A percentile compares a stretch with the other conserved stretches of the same genome.
Evolutionary conservation across 208 protist species (phyloP).

Genomic region (Wallacemonas sp.): DNA sequence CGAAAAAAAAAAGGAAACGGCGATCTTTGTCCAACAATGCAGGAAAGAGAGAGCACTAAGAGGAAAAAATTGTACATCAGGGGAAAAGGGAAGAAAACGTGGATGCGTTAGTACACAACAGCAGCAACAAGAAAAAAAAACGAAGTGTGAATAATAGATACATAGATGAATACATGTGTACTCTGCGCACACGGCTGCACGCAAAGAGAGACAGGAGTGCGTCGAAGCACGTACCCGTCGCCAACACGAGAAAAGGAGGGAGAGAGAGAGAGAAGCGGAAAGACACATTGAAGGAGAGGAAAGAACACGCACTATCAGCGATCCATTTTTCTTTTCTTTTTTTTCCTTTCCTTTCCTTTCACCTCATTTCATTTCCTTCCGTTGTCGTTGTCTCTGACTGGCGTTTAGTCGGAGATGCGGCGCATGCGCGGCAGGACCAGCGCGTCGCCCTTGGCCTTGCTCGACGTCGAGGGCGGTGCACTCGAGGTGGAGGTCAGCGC

Average conservation of each 20-base stretch:
- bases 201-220: too few species aligned
- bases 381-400: too few species aligned
- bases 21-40: too few species aligned
- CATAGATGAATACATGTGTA: too few species aligned
- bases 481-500: background rate
- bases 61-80: background rate
- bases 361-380: too few species aligned
- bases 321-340: background rate
- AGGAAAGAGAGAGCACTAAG: conserved; percentile 3
- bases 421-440: conserved; percentile 10
- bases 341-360: background rate
- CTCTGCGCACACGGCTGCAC: too few species aligned
- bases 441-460: background rate
- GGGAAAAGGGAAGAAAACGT: conserved; percentile 17
- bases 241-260: too few species aligned
- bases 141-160: background rate
- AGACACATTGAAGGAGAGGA: background rate
- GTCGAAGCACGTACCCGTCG: too few species aligned
- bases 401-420: background rate
- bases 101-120: too few species aligned
- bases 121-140: conserved; percentile 16
- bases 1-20: conserved; percentile 11
- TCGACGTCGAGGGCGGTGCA: background rate
- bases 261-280: conserved; percentile 13
- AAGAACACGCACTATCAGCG: background rate